Percentiles rank a stretch among this genome's conserved stretches.
These are phyloP conservation scores for Ogataea paraovalis DNA, from an alignment of 805 yeast genomes.

Conservation along the genomic window DNA sequence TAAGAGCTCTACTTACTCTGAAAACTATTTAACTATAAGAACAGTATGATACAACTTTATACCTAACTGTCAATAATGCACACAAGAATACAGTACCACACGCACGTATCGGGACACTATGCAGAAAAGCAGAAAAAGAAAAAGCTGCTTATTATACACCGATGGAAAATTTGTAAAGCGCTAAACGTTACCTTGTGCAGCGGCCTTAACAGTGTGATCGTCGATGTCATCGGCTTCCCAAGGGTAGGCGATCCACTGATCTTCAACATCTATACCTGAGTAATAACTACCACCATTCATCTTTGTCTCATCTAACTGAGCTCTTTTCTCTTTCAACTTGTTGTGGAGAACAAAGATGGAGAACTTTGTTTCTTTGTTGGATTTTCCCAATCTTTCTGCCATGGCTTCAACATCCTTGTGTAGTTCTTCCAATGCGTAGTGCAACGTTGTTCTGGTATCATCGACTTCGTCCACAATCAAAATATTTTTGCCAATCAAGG, in stretches of 20 bases:
- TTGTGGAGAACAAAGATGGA: constrained; percentile 81
- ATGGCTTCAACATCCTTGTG: constrained; percentile 60
- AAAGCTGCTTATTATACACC: not conserved
- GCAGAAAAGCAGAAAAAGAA: not conserved
- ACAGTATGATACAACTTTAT: not conserved
- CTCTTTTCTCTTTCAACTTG: constrained; percentile 77
- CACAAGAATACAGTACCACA: not conserved
- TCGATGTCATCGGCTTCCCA: constrained; percentile 87
- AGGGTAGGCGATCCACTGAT: constrained; percentile 84
- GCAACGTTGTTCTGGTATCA: constrained; percentile 86
- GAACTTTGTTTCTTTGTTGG: constrained; percentile 58
- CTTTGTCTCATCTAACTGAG: constrained; percentile 60
- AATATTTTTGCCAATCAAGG: constrained; percentile 75
- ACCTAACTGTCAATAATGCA: not conserved
- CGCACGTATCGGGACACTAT: not conserved
- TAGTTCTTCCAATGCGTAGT: constrained; percentile 76
- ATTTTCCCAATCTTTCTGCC: constrained; percentile 56
- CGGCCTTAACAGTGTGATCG: constrained; percentile 62
- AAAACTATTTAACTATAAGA: not conserved
- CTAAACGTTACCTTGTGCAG: constrained; percentile 53
- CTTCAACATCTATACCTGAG: constrained; percentile 72
- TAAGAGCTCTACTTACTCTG: no score
- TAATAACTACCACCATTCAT: constrained; percentile 62
- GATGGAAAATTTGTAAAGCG: not conserved
- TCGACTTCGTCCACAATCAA: constrained; percentile 88